Conservation (phyloP, 495 filamentous ascomycete species). For the Penicillium flavigenum region DNA sequence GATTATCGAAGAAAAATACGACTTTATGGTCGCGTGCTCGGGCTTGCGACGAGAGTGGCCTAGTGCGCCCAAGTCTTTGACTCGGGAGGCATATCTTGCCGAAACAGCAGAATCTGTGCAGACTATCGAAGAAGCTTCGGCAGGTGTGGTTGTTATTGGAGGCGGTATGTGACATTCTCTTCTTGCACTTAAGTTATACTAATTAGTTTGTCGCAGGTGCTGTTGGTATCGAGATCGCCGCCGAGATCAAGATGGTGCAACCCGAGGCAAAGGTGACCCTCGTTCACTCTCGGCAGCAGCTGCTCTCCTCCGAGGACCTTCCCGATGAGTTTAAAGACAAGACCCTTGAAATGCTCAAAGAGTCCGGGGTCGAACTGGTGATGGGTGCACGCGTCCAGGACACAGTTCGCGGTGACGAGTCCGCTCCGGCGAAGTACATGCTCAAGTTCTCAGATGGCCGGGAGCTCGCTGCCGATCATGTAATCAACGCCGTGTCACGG, state of each 20-base stretch:
- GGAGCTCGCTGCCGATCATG: slow-evolving; percentile 46
- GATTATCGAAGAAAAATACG: slow-evolving; percentile 43
- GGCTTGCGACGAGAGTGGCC: slow-evolving; percentile 58
- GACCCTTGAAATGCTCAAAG: slow-evolving; percentile 43
- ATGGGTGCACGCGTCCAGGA: slow-evolving; percentile 4
- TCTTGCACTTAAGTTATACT: slow-evolving; percentile 7
- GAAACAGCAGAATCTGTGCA: slow-evolving; percentile 36
- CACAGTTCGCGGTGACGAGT: slow-evolving; percentile 24
- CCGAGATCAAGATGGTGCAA: slow-evolving; percentile 54
- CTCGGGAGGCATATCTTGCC: slow-evolving; percentile 48
- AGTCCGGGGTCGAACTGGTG: slow-evolving; percentile 49
- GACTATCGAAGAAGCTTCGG: slow-evolving; percentile 7
- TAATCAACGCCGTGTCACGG: slow-evolving; percentile 54
- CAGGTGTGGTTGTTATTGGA: slow-evolving; percentile 51
- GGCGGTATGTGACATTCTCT: not conserved
- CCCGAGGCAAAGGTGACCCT: slow-evolving; percentile 54
- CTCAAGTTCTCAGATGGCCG: slow-evolving; percentile 53
- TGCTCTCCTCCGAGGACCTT: slow-evolving; percentile 59
- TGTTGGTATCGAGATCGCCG: slow-evolving; percentile 63
- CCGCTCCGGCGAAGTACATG: slow-evolving; percentile 29
- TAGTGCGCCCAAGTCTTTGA: slow-evolving; percentile 52
- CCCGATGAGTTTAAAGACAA: slow-evolving; percentile 56
- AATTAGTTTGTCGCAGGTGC: slow-evolving; percentile 39
- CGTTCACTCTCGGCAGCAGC: slow-evolving; percentile 55
- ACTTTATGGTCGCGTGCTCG: slow-evolving; percentile 56